Base-by-base conservation (phyloP, 331 rosid species). In the Acacia concinna region DNA sequence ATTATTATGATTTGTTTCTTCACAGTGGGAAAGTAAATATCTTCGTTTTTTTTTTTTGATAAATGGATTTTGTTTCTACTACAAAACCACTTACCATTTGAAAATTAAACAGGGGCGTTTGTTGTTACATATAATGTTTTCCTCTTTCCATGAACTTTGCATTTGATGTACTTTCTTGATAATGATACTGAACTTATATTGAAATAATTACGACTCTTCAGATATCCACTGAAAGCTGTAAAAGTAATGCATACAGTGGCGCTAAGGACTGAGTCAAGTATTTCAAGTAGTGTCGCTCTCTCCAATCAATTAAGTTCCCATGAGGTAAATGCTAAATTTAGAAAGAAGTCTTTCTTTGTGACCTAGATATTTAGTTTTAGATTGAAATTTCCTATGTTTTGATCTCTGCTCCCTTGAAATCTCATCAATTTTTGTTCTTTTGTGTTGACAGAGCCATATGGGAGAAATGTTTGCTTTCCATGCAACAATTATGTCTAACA, bases 221-320 rank as follows among this genome's bases (percentile, higher is more conserved):
- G 99, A 81, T 93, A 76, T 90, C 98, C 99, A 3, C 82, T 93
- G 89, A 95, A 95, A 86, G 96, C 99, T 82, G 99, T 90, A 40
- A 93, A 86, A 83, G 98, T 94, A 70, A 95, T 95, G 97, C 97
- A 91, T 40, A 69, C 91, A 27, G 99, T 91, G 86, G 98, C 99
- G 38, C 79, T 88, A 77, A 85, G 97, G 87, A 93, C 94, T 4
- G 98, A 93, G 78, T 90, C 93, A 57, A 86, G 87, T 72, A 86
- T 84, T 77, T 79, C 85, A 72, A 75, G 83, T 70, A 81, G 75
- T 43, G 77, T 68, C 70, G 75, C 88, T 76, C 76, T 83, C 88
- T 90, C 91, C 31, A 86, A 66, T 80, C 84, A 77, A 72, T 72
- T 85, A 75, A 81, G 83, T 74, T 68, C 86, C 71, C 77, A 67